phyloP scores from a whole-genome alignment of 768 basidiomycete genomes.

The Cystobasidium onofrii region DNA sequence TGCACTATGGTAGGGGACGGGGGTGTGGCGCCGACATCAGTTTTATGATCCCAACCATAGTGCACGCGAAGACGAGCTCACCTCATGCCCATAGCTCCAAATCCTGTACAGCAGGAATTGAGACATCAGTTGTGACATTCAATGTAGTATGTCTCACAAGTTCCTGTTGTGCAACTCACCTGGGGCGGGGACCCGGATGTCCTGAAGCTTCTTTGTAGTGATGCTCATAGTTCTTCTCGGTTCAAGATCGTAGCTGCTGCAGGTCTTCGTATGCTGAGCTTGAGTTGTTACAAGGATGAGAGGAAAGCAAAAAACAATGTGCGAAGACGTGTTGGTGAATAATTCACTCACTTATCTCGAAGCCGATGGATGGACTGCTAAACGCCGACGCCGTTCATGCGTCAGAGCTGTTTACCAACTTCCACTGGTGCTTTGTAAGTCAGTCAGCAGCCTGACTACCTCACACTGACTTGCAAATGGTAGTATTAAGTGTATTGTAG shows the following conservation, averaged over 20 bases:
- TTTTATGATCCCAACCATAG: not conserved
- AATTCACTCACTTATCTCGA: no score
- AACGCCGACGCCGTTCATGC: no score
- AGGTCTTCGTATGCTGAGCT: no score
- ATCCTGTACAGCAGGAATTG: not conserved
- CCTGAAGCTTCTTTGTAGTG: conserved; percentile 5
- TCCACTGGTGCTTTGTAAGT: not conserved
- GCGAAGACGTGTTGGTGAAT: no score
- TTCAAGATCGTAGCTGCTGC: not conserved
- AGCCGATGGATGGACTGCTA: no score
- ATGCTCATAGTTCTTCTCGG: not conserved
- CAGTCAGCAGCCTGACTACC: no score
- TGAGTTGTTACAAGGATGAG: no score
- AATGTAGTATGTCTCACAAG: not conserved
- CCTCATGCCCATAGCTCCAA: conserved; percentile 15
- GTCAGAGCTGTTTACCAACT: not conserved
- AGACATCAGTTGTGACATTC: not conserved
- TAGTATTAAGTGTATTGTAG: no score
- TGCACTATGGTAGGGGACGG: not conserved
- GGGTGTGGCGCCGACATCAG: not conserved
- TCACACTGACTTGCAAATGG: no score
- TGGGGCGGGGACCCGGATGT: not conserved
- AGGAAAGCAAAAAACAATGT: no score
- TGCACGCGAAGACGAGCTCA: not conserved
- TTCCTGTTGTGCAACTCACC: not conserved